Base-by-base conservation (phyloP, 768 basidiomycete species). In the Auriscalpium orientale region DNA sequence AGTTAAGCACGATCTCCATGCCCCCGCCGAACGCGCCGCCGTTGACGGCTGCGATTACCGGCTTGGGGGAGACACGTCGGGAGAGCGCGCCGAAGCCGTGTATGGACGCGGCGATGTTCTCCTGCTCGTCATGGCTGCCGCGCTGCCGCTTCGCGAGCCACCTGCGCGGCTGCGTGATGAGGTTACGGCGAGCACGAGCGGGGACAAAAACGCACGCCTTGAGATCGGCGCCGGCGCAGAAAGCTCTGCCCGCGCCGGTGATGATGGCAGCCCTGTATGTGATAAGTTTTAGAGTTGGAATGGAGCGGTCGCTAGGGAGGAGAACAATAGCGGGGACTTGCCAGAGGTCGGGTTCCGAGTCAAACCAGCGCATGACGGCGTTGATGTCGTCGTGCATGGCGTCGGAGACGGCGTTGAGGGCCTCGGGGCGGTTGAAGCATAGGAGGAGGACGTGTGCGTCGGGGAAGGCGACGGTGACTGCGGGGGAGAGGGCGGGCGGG, bases 181-280 rank as follows among this genome's bases (percentile, higher is more conserved):
- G 22, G 22, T 28, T 28, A 2, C 22, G 22, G 22, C 22, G 28
- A 28, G 28, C 28, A 28, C 28, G 1, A 28, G 36, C 28, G n/a
- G 8, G 38, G 18, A 8, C 4, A 37, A 22, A 22, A 4, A 76
- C 82, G 56, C 65, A 88, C 87, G 79, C 79, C 70, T 83, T 83
- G 50, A 91, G 75, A 68, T 91, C 90, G 40, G 86, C 87, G 15
- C 89, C 90, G 15, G 88, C 87, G 62, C 88, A 90, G 70, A 92
- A 92, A 1, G 77, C 65, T 46, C 82, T 79, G 11, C 89, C 89
- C 58, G 79, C 76, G 21, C 89, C 89, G 49, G 89, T 91, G 49
- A 91, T 66, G 61, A 92, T 75, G 38, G 76, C 79, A 10, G 87
- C 85, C 89, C 89, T 91, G 65, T 37, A 53, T 28, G 5, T 28